These are phyloP conservation scores for Aspergillus piperis DNA, from an alignment of 2,329 filamentous ascomycete genomes.

Conservation along the genomic window DNA sequence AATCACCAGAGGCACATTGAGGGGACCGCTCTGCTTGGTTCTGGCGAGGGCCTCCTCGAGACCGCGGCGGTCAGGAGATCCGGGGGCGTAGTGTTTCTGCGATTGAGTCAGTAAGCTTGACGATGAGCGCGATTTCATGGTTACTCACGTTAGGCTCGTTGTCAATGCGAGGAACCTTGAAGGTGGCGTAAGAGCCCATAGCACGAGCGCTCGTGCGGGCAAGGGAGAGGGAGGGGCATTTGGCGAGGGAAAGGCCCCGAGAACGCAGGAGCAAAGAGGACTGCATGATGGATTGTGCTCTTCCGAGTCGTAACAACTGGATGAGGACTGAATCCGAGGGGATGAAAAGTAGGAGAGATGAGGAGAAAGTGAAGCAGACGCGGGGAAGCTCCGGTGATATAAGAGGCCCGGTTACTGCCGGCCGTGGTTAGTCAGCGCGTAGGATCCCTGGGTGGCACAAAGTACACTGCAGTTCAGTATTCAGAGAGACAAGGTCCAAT, in stretches of 20 bases:
- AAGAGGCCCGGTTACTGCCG: constrained; percentile 13
- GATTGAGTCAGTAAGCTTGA: constrained; percentile 4
- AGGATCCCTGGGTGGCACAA: not conserved
- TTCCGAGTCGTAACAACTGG: not conserved
- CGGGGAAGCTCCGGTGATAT: constrained; percentile 30
- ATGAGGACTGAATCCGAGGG: constrained; percentile 4
- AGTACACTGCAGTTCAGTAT: not conserved
- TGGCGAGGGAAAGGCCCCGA: constrained; percentile 27
- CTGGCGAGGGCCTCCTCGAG: constrained; percentile 72
- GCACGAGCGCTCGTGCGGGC: constrained; percentile 26
- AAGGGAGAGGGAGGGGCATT: constrained; percentile 21
- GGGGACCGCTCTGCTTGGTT: constrained; percentile 67
- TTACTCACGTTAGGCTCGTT: constrained; percentile 93
- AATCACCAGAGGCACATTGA: constrained; percentile 81
- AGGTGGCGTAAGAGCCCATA: constrained; percentile 69
- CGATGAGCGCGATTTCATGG: not conserved
- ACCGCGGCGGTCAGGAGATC: constrained; percentile 74
- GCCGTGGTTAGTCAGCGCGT: constrained; percentile 9
- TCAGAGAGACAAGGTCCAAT: not conserved
- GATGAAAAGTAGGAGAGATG: constrained; percentile 1
- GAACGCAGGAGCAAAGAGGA: constrained; percentile 30
- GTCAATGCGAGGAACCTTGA: constrained; percentile 80
- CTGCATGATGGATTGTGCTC: constrained; percentile 28
- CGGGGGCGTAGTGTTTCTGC: constrained; percentile 86
- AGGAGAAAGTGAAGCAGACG: constrained; percentile 18